Evolutionary conservation across 2,329 filamentous ascomycete species (phyloP).

Genomic region (Aureobasidium sp.): DNA sequence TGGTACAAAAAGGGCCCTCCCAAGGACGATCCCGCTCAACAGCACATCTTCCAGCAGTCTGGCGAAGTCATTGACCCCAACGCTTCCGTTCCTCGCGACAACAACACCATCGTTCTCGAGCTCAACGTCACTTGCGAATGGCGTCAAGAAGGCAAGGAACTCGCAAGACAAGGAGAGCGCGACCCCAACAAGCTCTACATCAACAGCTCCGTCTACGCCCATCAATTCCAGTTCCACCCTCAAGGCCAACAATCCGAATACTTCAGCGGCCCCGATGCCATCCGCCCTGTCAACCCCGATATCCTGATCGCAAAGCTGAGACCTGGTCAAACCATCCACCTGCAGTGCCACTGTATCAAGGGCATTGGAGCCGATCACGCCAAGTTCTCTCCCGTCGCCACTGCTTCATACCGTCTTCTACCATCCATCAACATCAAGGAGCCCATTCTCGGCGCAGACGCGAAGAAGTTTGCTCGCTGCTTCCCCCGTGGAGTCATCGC

Average conservation of each 20-base stretch:
- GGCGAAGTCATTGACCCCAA: slow-evolving; percentile 33
- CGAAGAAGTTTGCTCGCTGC: slow-evolving; percentile 80
- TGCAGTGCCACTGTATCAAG: slow-evolving; percentile 90
- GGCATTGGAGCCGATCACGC: slow-evolving; percentile 90
- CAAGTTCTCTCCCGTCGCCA: slow-evolving; percentile 94
- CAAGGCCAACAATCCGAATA: slow-evolving; percentile 62
- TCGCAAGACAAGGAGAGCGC: slow-evolving; percentile 59
- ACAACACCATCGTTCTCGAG: slow-evolving; percentile 76
- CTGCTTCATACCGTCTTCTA: slow-evolving; percentile 83
- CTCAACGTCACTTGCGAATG: slow-evolving; percentile 74
- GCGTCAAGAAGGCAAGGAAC: slow-evolving; percentile 51
- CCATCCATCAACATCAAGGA: slow-evolving; percentile 75
- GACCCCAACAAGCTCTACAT: slow-evolving; percentile 80
- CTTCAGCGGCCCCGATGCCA: slow-evolving; percentile 55
- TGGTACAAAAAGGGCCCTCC: slow-evolving; percentile 66
- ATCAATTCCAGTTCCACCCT: slow-evolving; percentile 61
- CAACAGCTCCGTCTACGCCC: slow-evolving; percentile 59
- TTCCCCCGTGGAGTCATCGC: slow-evolving; percentile 85
- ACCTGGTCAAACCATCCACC: slow-evolving; percentile 76
- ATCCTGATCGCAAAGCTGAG: slow-evolving; percentile 92
- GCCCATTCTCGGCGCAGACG: slow-evolving; percentile 80
- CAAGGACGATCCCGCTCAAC: slow-evolving; percentile 46
- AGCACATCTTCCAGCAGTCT: slow-evolving; percentile 34
- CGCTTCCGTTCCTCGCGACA: slow-evolving; percentile 54
- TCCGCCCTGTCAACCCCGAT: slow-evolving; percentile 77